Percentiles rank a stretch among this genome's conserved stretches.
Conservation (phyloP, 805 yeast species). For the Ogataea methylovora region DNA sequence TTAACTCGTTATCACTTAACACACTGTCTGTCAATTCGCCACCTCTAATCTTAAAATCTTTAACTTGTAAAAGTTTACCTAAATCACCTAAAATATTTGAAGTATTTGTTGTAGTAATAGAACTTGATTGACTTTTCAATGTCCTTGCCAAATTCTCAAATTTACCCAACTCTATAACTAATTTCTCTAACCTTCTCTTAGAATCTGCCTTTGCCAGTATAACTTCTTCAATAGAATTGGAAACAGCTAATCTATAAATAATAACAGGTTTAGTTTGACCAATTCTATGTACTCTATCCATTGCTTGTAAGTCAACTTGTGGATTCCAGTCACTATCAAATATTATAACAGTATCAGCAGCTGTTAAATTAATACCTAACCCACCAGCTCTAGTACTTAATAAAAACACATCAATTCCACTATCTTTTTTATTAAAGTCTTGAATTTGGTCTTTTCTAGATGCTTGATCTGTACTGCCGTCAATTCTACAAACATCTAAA, state of each 20-base stretch:
- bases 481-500: conserved; percentile 51
- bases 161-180: conserved; percentile 63
- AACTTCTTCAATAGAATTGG: conserved; percentile 78
- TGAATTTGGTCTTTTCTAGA: conserved; percentile 60
- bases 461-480: conserved; percentile 64
- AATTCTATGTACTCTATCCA: conserved; percentile 90
- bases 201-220: conserved; percentile 71
- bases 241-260: conserved; percentile 68
- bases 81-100: conserved; percentile 26
- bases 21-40: conserved; percentile 14
- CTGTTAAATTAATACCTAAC: conserved; percentile 75
- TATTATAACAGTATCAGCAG: conserved; percentile 84
- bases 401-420: conserved; percentile 46
- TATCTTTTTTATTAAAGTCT: conserved; percentile 33
- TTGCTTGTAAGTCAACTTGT: conserved; percentile 92
- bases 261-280: conserved; percentile 85
- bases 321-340: conserved; percentile 98
- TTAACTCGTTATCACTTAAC: conserved; percentile 35
- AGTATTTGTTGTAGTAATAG: conserved; percentile 3
- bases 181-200: conserved; percentile 69
- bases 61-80: conserved; percentile 30
- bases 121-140: conserved; percentile 2
- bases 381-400: conserved; percentile 94
- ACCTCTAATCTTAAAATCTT: conserved; percentile 17
- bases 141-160: conserved; percentile 31